Base-by-base conservation (phyloP, 2,329 filamentous ascomycete species). In the Plectosphaerella cucumerina region DNA sequence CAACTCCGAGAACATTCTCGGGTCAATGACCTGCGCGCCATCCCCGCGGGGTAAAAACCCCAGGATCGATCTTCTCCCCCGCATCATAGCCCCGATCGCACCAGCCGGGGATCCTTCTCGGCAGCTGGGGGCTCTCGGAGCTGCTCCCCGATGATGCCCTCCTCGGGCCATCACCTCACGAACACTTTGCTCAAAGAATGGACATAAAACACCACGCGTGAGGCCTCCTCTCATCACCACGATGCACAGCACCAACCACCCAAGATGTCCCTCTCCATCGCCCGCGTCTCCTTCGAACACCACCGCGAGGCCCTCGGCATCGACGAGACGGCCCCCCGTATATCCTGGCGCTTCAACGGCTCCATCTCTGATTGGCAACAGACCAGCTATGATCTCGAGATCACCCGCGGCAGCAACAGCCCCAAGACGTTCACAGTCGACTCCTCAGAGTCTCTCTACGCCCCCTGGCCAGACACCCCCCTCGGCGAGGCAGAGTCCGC, bases 301-400 rank as follows among this genome's bases (percentile, higher is more conserved):
- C 70, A 75, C 34, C 64, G 62, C 1, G 50, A 58, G 4, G 64
- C 70, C 17, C 56, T 77, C 3, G 75, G 75, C 6, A 75, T 78
- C 23, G 70, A 64, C 3, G 73, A 77, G 49, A 57, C 62, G 0
- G 49, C 62, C 10, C 75, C 75, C 9, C 65, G 75, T 0, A 70
- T 78, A 42, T 76, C 74, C 2, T 78, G 75, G 74, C 58, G 66
- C 5, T 75, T 77, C 44, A 62, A 63, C 4, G 70, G 70, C 2
- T 59, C 65, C 6, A 65, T 62, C 8, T 43, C 61, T 1, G 59
- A 72, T 53, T 78, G 73, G 73, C 62, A 64, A 5, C 75, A 78
- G 54, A 63, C 58, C 6, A 59, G 65, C 8, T 78, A 78, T 42
- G 72, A 73, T 5, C 53, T 78, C 3, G 69, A 77, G 50, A 61